Conservation (phyloP, 345 rosid species). For the Pugionium cornutum region DNA sequence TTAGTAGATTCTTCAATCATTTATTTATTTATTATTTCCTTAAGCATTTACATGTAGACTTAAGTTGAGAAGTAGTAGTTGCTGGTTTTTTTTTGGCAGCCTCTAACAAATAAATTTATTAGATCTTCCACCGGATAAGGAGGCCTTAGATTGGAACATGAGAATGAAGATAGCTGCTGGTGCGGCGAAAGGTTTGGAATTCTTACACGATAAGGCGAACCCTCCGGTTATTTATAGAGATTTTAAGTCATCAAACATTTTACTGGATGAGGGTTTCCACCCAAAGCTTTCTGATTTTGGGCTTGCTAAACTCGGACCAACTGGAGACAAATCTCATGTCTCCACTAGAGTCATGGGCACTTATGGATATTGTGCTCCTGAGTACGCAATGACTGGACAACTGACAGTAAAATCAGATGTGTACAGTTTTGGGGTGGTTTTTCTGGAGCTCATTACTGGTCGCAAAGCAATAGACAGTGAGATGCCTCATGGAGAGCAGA, state of each 20-base stretch:
- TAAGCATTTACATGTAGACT: constrained; percentile 3
- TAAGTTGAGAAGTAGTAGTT: constrained; percentile 30
- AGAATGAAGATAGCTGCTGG: constrained; percentile 99
- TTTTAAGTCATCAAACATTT: constrained; percentile 94
- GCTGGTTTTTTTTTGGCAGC: constrained; percentile 10
- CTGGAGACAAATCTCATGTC: constrained; percentile 96
- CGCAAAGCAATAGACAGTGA: constrained; percentile 87
- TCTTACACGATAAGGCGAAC: constrained; percentile 86
- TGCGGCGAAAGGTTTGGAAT: constrained; percentile 95
- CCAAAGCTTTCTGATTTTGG: constrained; percentile 99
- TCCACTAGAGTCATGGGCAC: constrained; percentile 99
- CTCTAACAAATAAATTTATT: neutral
- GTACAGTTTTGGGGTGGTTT: constrained; percentile 93
- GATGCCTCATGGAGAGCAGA: constrained; percentile 93
- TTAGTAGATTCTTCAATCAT: constrained; percentile 26
- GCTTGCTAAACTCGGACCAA: constrained; percentile 96
- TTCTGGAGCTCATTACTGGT: constrained; percentile 92
- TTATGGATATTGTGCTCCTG: constrained; percentile 99
- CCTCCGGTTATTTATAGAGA: constrained; percentile 98
- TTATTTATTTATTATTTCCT: constrained; percentile 15
- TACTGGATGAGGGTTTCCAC: constrained; percentile 82
- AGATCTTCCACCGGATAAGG: constrained; percentile 95
- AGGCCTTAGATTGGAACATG: constrained; percentile 89
- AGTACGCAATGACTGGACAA: constrained; percentile 99
- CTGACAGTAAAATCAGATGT: constrained; percentile 94